Evolutionary conservation across 1,139 yeast genomes (phyloP).

Genomic region (Taiozyma onychis): DNA sequence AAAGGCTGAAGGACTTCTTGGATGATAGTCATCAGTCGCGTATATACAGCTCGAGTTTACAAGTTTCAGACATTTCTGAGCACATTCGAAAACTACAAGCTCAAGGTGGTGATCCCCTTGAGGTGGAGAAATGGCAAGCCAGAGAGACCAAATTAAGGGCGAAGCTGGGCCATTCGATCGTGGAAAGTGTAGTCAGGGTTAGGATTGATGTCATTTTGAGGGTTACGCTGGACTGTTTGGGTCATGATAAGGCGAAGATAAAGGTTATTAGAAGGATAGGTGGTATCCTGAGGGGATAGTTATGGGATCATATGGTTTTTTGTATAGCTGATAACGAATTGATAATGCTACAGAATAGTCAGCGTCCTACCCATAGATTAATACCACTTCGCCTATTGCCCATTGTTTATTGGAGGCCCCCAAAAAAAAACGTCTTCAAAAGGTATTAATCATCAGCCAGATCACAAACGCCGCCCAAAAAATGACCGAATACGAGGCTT

Average conservation of each 20-base stretch:
- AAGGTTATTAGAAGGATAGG: background rate
- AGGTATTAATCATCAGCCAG: too few species aligned
- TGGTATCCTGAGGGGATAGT: background rate
- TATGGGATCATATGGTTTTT: too few species aligned
- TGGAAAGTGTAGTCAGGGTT: background rate
- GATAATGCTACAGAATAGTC: too few species aligned
- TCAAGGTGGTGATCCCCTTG: background rate
- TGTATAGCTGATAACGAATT: too few species aligned
- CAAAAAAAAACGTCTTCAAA: too few species aligned
- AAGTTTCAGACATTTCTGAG: background rate
- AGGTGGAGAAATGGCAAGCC: background rate
- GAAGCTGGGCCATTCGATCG: background rate
- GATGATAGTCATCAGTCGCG: background rate
- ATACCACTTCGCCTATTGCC: too few species aligned
- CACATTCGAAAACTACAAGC: background rate
- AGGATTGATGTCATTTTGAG: background rate
- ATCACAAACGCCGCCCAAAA: background rate
- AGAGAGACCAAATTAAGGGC: background rate
- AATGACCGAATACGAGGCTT: conserved; percentile 1
- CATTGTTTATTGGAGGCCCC: too few species aligned
- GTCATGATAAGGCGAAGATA: background rate
- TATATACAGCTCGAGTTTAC: background rate
- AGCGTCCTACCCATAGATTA: too few species aligned
- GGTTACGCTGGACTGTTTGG: background rate
- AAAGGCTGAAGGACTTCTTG: background rate